Base-by-base conservation (phyloP, 2,329 filamentous ascomycete species). In the Verticillium nubilum region DNA sequence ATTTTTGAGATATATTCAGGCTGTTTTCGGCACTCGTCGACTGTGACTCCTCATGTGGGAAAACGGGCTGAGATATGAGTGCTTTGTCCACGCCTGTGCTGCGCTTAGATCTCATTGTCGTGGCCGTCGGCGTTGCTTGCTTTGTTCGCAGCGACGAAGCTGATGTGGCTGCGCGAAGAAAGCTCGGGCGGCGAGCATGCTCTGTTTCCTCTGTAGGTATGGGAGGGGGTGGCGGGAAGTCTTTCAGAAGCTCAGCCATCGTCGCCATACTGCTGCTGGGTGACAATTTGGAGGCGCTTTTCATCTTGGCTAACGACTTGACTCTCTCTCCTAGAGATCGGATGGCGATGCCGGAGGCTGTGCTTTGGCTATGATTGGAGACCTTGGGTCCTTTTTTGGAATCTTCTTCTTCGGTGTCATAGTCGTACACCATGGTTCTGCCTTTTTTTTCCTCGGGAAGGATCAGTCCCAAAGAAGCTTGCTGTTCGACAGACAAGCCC, bases 291-390 rank as follows among this genome's bases (percentile, higher is more conserved):
- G 56, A 57, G 25, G 27, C 28, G 26, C 56, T 57, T 13, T 56
- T 47, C 25, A 60, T 58, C 33, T 54, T 60, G 37, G 61, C 59
- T 23, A 63, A 60, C 2, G 62, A 61, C 58, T 60, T 64, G 37
- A 63, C 61, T 23, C 60, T 64, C 42, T 50, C 25, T 4, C 19
- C n/a, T 10, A 50, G 9, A 50, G 42, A 50, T 23, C 42, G 42
- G 47, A 56, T 37, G 6, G 63, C 55, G 15, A 61, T 56, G 50
- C 58, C 59, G 12, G 62, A 59, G 28, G 26, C 35, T 15, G 56
- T 31, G 26, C 55, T 52, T 26, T 13, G 12, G 12, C 26, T 23
- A 4, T 23, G 9, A 15, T 19, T 12, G 6, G 29, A 55, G n/a
- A 9, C 15, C 17, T 26, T 19, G 6, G 13, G 10, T 7, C 7